Conservation (phyloP, 2,329 filamentous ascomycete species). For the Fusarium stilboides region DNA sequence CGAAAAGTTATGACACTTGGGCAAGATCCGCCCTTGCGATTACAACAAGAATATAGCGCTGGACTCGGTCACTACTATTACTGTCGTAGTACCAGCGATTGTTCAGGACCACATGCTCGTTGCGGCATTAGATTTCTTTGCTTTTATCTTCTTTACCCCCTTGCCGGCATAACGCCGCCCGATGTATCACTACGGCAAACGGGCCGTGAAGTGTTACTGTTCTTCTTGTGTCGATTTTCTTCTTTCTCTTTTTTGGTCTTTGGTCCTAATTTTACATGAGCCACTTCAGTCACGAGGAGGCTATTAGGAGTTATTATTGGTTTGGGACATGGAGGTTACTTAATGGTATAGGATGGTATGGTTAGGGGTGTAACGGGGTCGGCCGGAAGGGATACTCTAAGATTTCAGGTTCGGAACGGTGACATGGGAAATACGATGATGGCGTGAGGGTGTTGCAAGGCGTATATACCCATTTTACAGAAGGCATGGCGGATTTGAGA, state of each 20-base stretch:
- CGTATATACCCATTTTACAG: conserved; percentile 55
- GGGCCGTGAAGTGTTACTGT: conserved; percentile 22
- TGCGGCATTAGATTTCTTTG: conserved; percentile 45
- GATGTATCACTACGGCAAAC: conserved; percentile 40
- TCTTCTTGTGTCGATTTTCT: conserved; percentile 26
- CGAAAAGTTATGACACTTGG: conserved; percentile 47
- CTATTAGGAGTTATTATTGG: conserved; percentile 37
- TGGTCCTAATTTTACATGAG: conserved; percentile 34
- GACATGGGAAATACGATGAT: conserved; percentile 18
- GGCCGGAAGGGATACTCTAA: conserved; percentile 17
- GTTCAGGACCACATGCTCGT: conserved; percentile 28
- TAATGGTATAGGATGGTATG: conserved; percentile 37
- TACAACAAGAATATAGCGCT: conserved; percentile 27
- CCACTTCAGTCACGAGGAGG: conserved; percentile 19
- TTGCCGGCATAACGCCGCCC: conserved; percentile 18
- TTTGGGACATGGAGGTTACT: conserved; percentile 41
- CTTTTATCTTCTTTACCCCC: conserved; percentile 31
- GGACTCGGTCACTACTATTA: conserved; percentile 25
- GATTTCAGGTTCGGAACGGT: conserved; percentile 27
- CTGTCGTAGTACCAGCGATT: conserved; percentile 18
- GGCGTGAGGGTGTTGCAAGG: conserved; percentile 45
- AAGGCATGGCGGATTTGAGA: conserved; percentile 29
- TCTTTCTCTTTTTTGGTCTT: conserved; percentile 17
- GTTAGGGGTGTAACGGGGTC: conserved; percentile 26
- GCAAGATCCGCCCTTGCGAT: conserved; percentile 32